Percentiles rank a stretch among this genome's conserved stretches.
These are phyloP conservation scores for Botrytis deweyae DNA, from an alignment of 2,329 filamentous ascomycete genomes.

Conservation along the genomic window DNA sequence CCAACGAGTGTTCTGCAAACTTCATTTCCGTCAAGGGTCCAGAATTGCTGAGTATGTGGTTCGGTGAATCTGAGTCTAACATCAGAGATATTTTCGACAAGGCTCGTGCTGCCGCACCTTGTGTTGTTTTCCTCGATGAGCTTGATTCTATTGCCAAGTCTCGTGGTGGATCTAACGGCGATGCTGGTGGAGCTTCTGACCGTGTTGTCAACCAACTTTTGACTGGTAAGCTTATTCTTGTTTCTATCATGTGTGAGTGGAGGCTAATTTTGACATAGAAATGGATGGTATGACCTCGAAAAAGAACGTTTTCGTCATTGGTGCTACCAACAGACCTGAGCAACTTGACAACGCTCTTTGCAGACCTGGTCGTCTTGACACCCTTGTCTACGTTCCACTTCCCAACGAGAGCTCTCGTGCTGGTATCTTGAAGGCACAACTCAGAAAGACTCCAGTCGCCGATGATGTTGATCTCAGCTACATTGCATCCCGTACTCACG, in stretches of 20 bases:
- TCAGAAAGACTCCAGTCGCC: constrained; percentile 95
- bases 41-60: constrained; percentile 99
- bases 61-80: constrained; percentile 99
- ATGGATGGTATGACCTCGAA: constrained; percentile 99
- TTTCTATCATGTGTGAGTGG: constrained; percentile 20
- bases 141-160: constrained; percentile 99
- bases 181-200: constrained; percentile 96
- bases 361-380: constrained; percentile 98
- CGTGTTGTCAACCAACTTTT: constrained; percentile 99
- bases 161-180: constrained; percentile 92
- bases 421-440: constrained; percentile 89
- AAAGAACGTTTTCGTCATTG: constrained; percentile 99
- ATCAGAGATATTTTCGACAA: constrained; percentile 99
- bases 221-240: constrained; percentile 63
- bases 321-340: constrained; percentile 97
- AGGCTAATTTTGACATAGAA: constrained; percentile 59
- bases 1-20: constrained; percentile 98
- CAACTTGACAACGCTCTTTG: constrained; percentile 97
- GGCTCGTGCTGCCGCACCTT: constrained; percentile 95
- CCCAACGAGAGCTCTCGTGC: constrained; percentile 88
- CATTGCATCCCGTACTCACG: constrained; percentile 96
- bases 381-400: constrained; percentile 95
- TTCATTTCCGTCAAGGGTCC: constrained; percentile 99
- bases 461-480: constrained; percentile 82
- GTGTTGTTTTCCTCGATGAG: constrained; percentile 98